Base-by-base conservation (phyloP, 352 stramenopile genomes). In the Globisporangium polare region DNA sequence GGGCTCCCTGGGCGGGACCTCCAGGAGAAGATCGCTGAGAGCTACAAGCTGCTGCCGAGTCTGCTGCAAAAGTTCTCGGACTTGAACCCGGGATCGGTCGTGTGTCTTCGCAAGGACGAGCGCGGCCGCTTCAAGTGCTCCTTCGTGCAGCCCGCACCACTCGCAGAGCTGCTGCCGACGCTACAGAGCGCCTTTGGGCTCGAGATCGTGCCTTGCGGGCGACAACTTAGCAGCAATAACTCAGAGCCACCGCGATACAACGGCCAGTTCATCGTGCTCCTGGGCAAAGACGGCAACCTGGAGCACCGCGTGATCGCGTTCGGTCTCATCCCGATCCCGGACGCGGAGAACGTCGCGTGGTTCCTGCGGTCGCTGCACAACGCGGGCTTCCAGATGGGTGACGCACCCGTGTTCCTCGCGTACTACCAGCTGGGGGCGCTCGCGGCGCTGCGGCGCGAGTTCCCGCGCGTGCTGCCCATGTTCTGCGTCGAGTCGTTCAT, bases 31-130 rank as follows among this genome's bases (percentile, higher is more conserved):
- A 65, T 94, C 24, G 80, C 79, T 0, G 82, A 92, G 55, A 91
- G 81, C 66, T 94, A 94, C 72, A 90, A 90, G 65, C 86, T 90
- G 53, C 85, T 94, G 24, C 80, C 84, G 22, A 89, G 78, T 35
- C 56, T 94, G 24, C 66, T 92, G 9, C 75, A 89, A 39, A 86
- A 80, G 6, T 92, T 90, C 62, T 70, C 65, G 9, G 83, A 78
- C 52, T 89, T 89, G 63, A 94, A 94, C 58, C 75, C 82, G 10
- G 78, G 74, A 1, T 90, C 84, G 0, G 80, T 67, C 8, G 73
- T 83, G 6, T 70, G 67, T 18, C 88, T 90, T 56, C 77, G 88
- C 45, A 88, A 87, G 55, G 75, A 88, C 35, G 53, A 75, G 20
- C 68, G 79, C 20, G 71, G 75, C 18, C 82, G 88, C 50, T 94